Conservation (phyloP, 2,329 filamentous ascomycete genomes). For the Pseudogymnoascus sp. region DNA sequence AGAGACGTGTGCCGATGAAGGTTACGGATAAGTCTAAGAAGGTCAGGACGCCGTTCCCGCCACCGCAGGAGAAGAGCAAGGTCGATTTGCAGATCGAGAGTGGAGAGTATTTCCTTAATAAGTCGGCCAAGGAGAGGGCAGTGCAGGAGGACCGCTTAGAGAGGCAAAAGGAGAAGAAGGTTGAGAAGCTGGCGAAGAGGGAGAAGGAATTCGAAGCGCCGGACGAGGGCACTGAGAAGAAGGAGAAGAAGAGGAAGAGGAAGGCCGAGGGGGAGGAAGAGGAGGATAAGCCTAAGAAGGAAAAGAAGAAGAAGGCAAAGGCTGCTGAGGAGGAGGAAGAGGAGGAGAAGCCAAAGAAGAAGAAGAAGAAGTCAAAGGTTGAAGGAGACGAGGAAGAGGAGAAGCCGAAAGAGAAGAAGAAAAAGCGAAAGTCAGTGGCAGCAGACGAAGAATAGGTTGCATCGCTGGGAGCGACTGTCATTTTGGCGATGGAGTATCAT, state of each 20-base stretch:
- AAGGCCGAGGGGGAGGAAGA: conserved; percentile 20
- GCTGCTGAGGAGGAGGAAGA: conserved; percentile 19
- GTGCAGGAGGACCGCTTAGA: conserved; percentile 73
- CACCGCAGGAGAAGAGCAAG: conserved; percentile 97
- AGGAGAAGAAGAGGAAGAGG: conserved; percentile 47
- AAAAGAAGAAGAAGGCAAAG: conserved; percentile 9
- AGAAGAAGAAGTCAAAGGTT: conserved; percentile 33
- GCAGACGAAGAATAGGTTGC: conserved; percentile 20
- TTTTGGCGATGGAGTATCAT: conserved; percentile 10
- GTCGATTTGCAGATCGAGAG: conserved; percentile 95
- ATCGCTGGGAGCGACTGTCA: conserved; percentile 1
- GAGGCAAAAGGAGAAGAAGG: conserved; percentile 79
- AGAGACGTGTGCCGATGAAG: conserved; percentile 72
- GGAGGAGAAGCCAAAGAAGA: conserved; percentile 44
- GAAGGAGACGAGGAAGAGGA: conserved; percentile 14
- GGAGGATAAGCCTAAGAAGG: conserved; percentile 14
- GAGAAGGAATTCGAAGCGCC: conserved; percentile 84
- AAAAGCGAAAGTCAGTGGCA: conserved; percentile 11
- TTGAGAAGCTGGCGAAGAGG: conserved; percentile 77
- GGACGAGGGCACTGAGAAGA: conserved; percentile 57
- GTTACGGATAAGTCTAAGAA: conserved; percentile 93
- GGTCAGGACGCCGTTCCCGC: conserved; percentile 93
- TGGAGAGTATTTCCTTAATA: conserved; percentile 92
- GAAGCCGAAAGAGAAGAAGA: conserved; percentile 14
- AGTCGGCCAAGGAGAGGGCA: conserved; percentile 83